Conservation (phyloP, 306 rosid genomes). For the Amphicarpaea edgeworthii region DNA sequence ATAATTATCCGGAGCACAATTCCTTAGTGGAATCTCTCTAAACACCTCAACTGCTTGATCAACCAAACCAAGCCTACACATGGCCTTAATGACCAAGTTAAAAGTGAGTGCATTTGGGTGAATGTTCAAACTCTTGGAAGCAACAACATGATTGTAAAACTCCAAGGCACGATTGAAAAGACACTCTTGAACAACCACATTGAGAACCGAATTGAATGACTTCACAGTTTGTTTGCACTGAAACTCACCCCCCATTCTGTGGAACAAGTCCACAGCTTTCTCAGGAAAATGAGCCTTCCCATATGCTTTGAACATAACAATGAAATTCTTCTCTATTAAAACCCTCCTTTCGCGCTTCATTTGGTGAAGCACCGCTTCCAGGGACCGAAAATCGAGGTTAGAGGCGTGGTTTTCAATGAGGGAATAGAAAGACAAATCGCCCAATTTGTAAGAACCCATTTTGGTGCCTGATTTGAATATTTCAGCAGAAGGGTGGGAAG, state of each 20-base stretch:
- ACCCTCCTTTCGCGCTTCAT: constrained; percentile 76
- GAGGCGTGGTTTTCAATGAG: constrained; percentile 71
- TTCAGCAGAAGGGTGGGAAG: constrained; percentile 49
- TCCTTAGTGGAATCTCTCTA: constrained; percentile 72
- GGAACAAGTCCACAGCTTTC: constrained; percentile 76
- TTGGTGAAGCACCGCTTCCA: constrained; percentile 67
- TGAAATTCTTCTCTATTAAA: constrained; percentile 66
- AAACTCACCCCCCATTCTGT: constrained; percentile 80
- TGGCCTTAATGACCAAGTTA: constrained; percentile 81
- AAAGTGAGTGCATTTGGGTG: constrained; percentile 75
- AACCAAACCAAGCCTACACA: constrained; percentile 85
- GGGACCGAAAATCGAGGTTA: constrained; percentile 63
- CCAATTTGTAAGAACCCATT: constrained; percentile 75
- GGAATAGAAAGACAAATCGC: constrained; percentile 82
- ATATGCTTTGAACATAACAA: constrained; percentile 77
- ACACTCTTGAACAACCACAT: constrained; percentile 74
- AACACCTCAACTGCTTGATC: constrained; percentile 74
- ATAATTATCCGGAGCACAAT: constrained; percentile 72
- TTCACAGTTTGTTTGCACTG: constrained; percentile 76
- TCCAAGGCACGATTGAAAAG: constrained; percentile 60
- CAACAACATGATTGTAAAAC: constrained; percentile 61
- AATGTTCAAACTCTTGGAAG: constrained; percentile 49
- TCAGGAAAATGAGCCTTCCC: constrained; percentile 83
- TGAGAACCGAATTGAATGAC: constrained; percentile 92
- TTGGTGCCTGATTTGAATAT: constrained; percentile 68